Conservation (phyloP, 2,329 filamentous ascomycete genomes). For the Cyanodermella asteris region DNA sequence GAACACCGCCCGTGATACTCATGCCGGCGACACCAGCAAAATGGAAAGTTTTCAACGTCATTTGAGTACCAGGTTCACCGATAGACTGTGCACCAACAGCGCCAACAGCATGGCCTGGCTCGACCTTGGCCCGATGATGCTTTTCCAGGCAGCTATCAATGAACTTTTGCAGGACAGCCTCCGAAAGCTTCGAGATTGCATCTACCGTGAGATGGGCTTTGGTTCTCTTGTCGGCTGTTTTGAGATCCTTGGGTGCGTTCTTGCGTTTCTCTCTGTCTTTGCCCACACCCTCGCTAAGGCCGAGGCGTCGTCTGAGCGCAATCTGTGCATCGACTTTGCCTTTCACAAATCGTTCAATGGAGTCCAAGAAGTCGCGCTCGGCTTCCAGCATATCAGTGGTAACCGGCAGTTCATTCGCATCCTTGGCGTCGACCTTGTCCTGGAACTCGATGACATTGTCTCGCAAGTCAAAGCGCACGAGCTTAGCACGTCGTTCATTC, state of each 20-base stretch:
- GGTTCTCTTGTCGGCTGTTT: conserved; percentile 2
- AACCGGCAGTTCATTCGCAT: too few species aligned
- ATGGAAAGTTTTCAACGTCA: conserved; percentile 99
- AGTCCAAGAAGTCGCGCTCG: conserved; percentile 58
- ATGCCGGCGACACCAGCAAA: conserved; percentile 98
- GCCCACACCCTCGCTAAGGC: conserved; percentile 23
- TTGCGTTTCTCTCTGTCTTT: conserved; percentile 13
- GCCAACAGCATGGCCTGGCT: conserved; percentile 87
- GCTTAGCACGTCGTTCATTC: too few species aligned
- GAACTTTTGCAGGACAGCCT: conserved; percentile 50
- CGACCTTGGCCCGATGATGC: conserved; percentile 74
- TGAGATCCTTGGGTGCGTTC: conserved; percentile 4
- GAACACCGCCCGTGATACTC: conserved; percentile 98
- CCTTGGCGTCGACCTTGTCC: too few species aligned
- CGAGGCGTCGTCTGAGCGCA: conserved; percentile 23
- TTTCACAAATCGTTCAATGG: conserved; percentile 50
- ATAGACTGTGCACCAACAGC: conserved; percentile 95
- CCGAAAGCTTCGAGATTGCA: conserved; percentile 68
- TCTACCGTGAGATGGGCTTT: conserved; percentile 25
- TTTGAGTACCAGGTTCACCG: conserved; percentile 92
- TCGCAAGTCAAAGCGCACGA: conserved; percentile 45
- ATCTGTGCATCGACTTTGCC: conserved; percentile 40
- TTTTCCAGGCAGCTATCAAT: conserved; percentile 68
- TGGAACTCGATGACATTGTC: conserved; percentile 44
- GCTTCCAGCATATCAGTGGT: too few species aligned